phyloP scores from a whole-genome alignment of 1,139 yeast genomes.

The Nadsonia starkeyi-henricii region DNA sequence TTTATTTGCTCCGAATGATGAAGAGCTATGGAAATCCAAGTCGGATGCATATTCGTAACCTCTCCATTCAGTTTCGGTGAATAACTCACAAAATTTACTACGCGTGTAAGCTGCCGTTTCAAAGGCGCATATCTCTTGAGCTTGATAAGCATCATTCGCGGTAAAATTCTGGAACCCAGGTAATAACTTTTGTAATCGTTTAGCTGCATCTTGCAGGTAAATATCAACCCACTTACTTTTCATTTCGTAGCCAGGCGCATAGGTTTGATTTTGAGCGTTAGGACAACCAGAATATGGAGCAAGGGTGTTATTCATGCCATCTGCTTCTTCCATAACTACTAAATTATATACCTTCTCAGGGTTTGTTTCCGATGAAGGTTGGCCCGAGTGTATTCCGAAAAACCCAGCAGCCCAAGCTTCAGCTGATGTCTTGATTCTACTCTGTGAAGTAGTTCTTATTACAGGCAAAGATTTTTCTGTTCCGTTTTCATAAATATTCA shows the following conservation, averaged over 20 bases:
- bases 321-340: slow-evolving; percentile 23
- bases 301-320: slow-evolving; percentile 28
- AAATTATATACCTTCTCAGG: slow-evolving; percentile 17
- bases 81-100: slow-evolving; percentile 34
- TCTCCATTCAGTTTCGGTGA: slow-evolving; percentile 37
- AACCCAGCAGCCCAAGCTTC: slow-evolving; percentile 33
- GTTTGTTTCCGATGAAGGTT: slow-evolving; percentile 17
- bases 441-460: slow-evolving; percentile 28
- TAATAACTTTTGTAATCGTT: slow-evolving; percentile 29
- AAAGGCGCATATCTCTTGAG: slow-evolving; percentile 35
- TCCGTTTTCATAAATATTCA: slow-evolving; percentile 23
- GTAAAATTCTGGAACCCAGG: slow-evolving; percentile 29
- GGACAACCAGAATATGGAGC: slow-evolving; percentile 30
- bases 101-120: slow-evolving; percentile 37
- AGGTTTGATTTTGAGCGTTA: slow-evolving; percentile 17
- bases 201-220: slow-evolving; percentile 29
- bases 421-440: slow-evolving; percentile 28
- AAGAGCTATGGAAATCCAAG: slow-evolving; percentile 29
- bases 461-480: slow-evolving; percentile 22
- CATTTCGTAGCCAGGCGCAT: slow-evolving; percentile 7
- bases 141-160: slow-evolving; percentile 25
- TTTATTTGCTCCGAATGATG: slow-evolving; percentile 21
- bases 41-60: slow-evolving; percentile 34
- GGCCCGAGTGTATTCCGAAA: slow-evolving; percentile 27
- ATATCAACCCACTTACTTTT: slow-evolving; percentile 22